These are phyloP conservation scores for Ogataea hybrid DNA, from an alignment of 1,139 yeast species.

Conservation along the genomic window DNA sequence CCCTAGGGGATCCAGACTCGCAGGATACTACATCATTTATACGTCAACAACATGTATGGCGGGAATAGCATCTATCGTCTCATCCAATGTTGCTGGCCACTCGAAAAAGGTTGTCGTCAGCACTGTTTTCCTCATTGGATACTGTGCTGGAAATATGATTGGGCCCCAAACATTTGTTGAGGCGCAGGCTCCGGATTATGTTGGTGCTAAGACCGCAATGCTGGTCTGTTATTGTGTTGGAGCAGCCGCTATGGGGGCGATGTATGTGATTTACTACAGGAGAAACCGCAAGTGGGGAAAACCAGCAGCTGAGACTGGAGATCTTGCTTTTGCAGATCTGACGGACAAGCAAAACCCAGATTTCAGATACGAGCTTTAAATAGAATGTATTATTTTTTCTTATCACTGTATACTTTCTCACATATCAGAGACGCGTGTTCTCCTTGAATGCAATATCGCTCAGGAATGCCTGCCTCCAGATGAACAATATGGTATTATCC, in stretches of 20 bases:
- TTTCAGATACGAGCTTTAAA: constrained; percentile 45
- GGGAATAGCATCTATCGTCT: constrained; percentile 17
- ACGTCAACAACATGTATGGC: not conserved
- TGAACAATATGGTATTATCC: too few relatives aligned
- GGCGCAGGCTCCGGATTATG: constrained; percentile 9
- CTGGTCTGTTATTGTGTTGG: not conserved
- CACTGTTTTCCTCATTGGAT: constrained; percentile 51
- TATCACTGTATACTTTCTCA: too few relatives aligned
- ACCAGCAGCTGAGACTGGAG: not conserved
- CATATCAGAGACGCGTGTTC: too few relatives aligned
- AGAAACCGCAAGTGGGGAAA: constrained; percentile 31
- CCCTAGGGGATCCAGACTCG: not conserved
- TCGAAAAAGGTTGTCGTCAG: constrained; percentile 45
- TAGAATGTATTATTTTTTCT: not conserved
- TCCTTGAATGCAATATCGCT: too few relatives aligned
- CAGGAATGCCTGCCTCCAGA: too few relatives aligned
- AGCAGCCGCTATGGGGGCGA: constrained; percentile 8
- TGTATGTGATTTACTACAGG: constrained; percentile 8
- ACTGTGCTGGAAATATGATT: constrained; percentile 59
- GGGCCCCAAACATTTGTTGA: constrained; percentile 67
- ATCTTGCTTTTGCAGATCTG: constrained; percentile 56
- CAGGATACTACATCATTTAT: not conserved
- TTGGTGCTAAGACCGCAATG: constrained; percentile 3
- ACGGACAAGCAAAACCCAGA: constrained; percentile 67
- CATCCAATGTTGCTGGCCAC: constrained; percentile 61